Percentiles rank a stretch among this genome's conserved stretches.
Evolutionary conservation across 305 asterid genomes (phyloP).

Genomic region (Fraxinus albicans): DNA sequence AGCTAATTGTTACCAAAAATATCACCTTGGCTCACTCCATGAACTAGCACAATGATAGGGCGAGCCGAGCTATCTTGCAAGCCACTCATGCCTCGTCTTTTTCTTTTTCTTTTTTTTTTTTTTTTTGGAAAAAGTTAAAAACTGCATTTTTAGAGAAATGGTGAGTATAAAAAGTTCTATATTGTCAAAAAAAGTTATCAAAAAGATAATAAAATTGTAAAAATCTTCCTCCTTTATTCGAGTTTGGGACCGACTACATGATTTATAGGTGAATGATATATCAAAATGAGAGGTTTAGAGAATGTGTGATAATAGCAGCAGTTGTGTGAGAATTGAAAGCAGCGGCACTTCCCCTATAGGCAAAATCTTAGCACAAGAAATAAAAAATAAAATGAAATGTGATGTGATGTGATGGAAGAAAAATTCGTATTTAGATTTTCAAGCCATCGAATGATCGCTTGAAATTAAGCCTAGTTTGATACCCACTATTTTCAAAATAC

Average conservation of each 20-base stretch:
- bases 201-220: neutral
- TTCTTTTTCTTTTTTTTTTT: too few relatives aligned
- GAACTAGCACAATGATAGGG: neutral
- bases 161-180: neutral
- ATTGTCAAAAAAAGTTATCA: neutral
- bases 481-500: too few relatives aligned
- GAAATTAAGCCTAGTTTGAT: too few relatives aligned
- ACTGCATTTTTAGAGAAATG: neutral
- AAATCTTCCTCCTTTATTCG: neutral
- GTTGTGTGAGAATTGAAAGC: neutral
- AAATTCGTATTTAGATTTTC: neutral
- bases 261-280: neutral
- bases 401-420: too few relatives aligned
- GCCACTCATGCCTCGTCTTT: neutral
- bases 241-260: neutral
- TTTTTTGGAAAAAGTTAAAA: neutral
- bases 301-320: neutral
- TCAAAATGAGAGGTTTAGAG: neutral
- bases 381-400: neutral
- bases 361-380: too few relatives aligned
- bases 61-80: neutral
- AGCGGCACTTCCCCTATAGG: neutral
- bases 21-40: neutral
- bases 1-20: neutral
- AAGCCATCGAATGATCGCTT: neutral